Base-by-base conservation (phyloP, 139 green algal genomes). In the Chlamydomonas sp. region DNA sequence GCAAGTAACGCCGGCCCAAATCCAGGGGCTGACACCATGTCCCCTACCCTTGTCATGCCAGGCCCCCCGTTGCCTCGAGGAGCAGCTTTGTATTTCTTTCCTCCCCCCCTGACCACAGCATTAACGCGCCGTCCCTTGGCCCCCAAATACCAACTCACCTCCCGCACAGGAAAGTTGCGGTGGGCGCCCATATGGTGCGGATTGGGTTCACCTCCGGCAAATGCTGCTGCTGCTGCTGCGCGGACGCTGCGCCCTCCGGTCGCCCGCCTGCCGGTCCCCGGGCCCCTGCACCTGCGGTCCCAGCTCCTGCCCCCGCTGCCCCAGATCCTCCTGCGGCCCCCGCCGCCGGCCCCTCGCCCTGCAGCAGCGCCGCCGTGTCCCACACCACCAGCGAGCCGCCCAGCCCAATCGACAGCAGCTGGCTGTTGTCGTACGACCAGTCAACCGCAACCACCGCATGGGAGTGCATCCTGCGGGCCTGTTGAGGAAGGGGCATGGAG, bases 371-470 rank as follows among this genome's bases (percentile, higher is more conserved):
- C 1, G 59, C n/a, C 18, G 60, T 71, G 12, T 91, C 88, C 88
- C 88, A 91, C n/a, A 89, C 73, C 59, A 83, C 89, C 68, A 91
- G 61, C 63, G 84, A 83, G 10, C 83, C 88, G 81, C 89, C 88
- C 12, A 15, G 10, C 2, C 83, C 88, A 1, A 79, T 63, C 5
- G 83, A 81, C 71, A 91, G 63, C 78, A 91, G 84, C 75, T 91
- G 88, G 83, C 83, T 90, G 85, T 92, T 92, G 85, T 92, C 85
- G 61, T 79, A 89, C 4, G 89, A 87, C 89, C 89, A 92, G 80
- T 92, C 85, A n/a, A 92, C 7, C 0, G 73, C 6, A 10, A 18
- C 57, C 0, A 91, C 62, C 14, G 89, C 63, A 20, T n/a, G 14
- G 17, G n/a, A 2, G 78, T 91, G 89, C 71, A 89, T 82, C 69